Conservation (phyloP, 2,329 filamentous ascomycete species). For the Cladosporium oxysporum region DNA sequence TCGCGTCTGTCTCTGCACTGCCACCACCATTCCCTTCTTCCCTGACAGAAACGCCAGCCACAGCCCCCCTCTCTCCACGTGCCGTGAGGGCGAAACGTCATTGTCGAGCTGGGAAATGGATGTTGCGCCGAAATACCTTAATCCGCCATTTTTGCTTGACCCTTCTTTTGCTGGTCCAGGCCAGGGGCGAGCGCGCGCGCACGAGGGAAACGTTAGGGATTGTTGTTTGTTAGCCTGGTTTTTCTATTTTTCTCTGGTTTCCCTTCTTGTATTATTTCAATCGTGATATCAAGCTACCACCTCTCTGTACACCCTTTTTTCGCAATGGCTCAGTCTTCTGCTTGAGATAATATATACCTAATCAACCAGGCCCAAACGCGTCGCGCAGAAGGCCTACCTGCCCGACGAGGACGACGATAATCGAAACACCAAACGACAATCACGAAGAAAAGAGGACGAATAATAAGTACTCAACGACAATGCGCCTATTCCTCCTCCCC, state of each 20-base stretch:
- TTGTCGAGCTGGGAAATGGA: background rate
- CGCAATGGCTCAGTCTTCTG: background rate
- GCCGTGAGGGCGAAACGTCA: background rate
- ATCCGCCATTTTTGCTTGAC: background rate
- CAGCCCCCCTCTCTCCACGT: conserved; percentile 9
- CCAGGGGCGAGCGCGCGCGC: background rate
- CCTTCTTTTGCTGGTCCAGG: background rate
- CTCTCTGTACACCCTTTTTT: background rate
- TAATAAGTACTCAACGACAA: conserved; percentile 40
- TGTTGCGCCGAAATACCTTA: background rate
- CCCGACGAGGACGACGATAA: too few relatives aligned
- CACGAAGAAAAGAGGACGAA: too few relatives aligned
- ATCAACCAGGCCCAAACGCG: too few relatives aligned
- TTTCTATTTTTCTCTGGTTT: background rate
- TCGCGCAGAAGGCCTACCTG: too few relatives aligned
- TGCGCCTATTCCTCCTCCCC: conserved; percentile 93
- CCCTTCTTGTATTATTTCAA: background rate
- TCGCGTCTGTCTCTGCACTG: background rate
- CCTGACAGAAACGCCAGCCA: background rate
- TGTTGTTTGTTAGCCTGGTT: background rate
- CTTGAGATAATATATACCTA: too few relatives aligned
- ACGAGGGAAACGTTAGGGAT: background rate
- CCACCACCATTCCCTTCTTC: background rate
- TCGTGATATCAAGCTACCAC: background rate
- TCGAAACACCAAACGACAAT: too few relatives aligned